Base-by-base conservation (phyloP, 352 stramenopile species). In the Phytophthora tentaculata region DNA sequence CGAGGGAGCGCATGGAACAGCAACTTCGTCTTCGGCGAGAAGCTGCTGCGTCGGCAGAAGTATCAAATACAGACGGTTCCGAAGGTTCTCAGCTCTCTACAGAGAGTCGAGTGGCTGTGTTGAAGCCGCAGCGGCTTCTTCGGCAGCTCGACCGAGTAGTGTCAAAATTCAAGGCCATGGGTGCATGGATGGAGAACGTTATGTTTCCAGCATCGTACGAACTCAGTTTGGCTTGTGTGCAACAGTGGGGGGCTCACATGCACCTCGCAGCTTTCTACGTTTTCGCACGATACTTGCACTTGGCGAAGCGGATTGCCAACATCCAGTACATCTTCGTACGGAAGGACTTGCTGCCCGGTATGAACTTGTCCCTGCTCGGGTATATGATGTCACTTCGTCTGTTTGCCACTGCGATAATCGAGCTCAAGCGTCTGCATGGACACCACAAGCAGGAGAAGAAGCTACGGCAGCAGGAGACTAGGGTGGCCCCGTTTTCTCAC, bases 291-390 rank as follows among this genome's bases (percentile, higher is more conserved):
- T 94, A 92, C 67, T 67, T 94, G 14, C 61, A 92, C 48, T 7
- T 92, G 57, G 70, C 87, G 19, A 96, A 92, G 60, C 87, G 89
- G 23, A 48, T 91, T 28, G 66, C 81, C 13, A 76, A 73, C 10
- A 81, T 95, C 41, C 84, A 93, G 53, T 94, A 95, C 70, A 70
- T 95, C 16, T 93, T 95, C 48, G 83, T 88, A 29, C 81, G 84
- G 23, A 89, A 83, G 44, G 80, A 94, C 45, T 55, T 89, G 23
- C 63, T 78, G 63, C 67, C 75, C 14, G 54, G 74, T 51, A 77
- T 84, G 58, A 94, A 93, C 56, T 51, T 94, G 45, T 91, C 87
- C 5, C 63, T 94, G 9, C 77, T 95, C 60, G 89, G 89, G 39
- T 94, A 94, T 67, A 77, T 90, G 71, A 91, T 95, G 80, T 73